These are phyloP conservation scores for Dissophora globulifera DNA, from an alignment of 192 early-diverging fungal species.

Conservation along the genomic window DNA sequence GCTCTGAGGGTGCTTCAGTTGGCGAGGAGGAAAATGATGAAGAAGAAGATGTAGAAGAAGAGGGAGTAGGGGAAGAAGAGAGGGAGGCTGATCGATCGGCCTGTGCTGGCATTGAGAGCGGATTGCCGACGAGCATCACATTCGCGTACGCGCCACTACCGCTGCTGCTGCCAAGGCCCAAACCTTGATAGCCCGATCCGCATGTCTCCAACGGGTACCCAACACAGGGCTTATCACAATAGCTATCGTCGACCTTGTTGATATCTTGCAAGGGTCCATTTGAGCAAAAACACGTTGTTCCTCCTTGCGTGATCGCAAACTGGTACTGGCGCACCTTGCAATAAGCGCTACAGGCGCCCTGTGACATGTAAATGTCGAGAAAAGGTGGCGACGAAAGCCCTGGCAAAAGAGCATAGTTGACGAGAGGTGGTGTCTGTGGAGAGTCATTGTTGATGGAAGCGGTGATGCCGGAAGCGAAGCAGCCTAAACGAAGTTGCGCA, in stretches of 20 bases:
- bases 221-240: constrained; percentile 19
- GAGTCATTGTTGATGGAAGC: neutral
- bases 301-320: constrained; percentile 9
- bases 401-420: neutral
- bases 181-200: constrained; percentile 2
- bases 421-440: neutral
- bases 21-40: neutral
- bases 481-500: too few relatives aligned
- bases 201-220: constrained; percentile 41
- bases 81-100: too few relatives aligned
- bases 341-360: constrained; percentile 20
- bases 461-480: too few relatives aligned
- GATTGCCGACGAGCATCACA: constrained; percentile 13
- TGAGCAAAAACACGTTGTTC: constrained; percentile 18
- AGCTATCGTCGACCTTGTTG: constrained; percentile 8
- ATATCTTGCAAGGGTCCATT: neutral
- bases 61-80: too few relatives aligned
- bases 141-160: constrained; percentile 8
- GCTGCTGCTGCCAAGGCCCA: neutral
- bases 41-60: neutral
- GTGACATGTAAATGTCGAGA: constrained; percentile 43
- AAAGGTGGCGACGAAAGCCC: neutral
- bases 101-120: too few relatives aligned
- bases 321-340: constrained; percentile 9
- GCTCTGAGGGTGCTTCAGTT: neutral